These are phyloP conservation scores for Lentinula novae-zelandiae DNA, from an alignment of 1,284 basidiomycete genomes.

Conservation along the genomic window DNA sequence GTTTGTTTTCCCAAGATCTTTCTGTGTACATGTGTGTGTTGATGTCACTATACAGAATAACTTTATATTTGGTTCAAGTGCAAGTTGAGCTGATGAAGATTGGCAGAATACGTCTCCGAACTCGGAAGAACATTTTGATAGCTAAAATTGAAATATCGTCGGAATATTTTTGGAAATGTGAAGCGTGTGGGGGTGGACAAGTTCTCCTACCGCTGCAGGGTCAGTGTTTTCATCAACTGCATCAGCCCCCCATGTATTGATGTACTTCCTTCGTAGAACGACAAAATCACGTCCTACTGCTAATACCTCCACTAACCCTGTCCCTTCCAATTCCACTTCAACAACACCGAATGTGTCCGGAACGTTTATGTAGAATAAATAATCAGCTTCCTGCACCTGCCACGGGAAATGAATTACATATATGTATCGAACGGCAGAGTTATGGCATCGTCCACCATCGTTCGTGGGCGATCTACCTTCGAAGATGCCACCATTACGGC, in stretches of 20 bases:
- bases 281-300: neutral
- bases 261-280: neutral
- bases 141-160: neutral
- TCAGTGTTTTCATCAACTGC: neutral
- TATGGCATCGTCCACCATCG: conserved; percentile 10
- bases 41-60: too few relatives aligned
- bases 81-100: neutral
- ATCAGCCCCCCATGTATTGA: neutral
- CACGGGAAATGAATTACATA: conserved; percentile 4
- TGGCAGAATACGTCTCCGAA: conserved; percentile 1
- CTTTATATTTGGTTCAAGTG: neutral
- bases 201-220: neutral
- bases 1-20: too few relatives aligned
- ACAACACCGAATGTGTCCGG: neutral
- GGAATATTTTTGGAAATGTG: conserved; percentile 2
- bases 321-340: neutral
- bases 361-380: neutral
- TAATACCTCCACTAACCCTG: neutral
- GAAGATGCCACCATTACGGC: conserved; percentile 7
- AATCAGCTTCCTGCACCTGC: neutral
- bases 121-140: conserved; percentile 5
- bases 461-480: conserved; percentile 1
- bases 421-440: conserved; percentile 10
- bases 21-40: too few relatives aligned
- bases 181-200: conserved; percentile 4